A percentile compares a stretch with the other conserved stretches of the same genome.
phyloP scores from a whole-genome alignment of 2,329 filamentous ascomycete species.

The Aspergillus sp. region DNA sequence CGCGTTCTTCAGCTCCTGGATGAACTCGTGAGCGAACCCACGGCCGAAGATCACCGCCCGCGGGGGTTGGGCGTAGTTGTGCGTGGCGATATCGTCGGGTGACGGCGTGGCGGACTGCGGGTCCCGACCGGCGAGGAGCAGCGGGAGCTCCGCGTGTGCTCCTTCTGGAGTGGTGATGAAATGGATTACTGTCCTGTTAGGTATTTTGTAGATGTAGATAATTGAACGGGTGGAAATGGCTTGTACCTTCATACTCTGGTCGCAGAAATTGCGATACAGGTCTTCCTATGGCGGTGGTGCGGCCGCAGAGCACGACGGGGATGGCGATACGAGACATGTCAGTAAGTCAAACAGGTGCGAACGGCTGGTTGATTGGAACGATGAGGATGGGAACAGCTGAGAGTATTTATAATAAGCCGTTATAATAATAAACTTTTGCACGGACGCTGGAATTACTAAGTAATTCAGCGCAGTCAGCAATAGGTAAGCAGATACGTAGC shows the following conservation, averaged over 20 bases:
- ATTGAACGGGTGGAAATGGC: too few species aligned
- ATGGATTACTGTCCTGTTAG: slow-evolving; percentile 20
- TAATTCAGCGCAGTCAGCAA: too few species aligned
- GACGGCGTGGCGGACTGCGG: slow-evolving; percentile 19
- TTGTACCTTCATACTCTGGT: slow-evolving; percentile 7
- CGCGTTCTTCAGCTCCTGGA: slow-evolving; percentile 12
- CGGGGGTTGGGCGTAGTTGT: slow-evolving; percentile 24
- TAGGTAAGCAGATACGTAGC: too few species aligned
- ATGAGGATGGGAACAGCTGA: too few species aligned
- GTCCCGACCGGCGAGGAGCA: slow-evolving; percentile 23
- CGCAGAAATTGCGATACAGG: neutral
- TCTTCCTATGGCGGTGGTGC: neutral
- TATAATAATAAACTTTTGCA: too few species aligned
- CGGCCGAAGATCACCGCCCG: slow-evolving; percentile 31
- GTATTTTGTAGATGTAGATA: neutral
- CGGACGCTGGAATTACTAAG: too few species aligned
- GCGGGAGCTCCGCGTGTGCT: slow-evolving; percentile 22
- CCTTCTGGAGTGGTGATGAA: slow-evolving; percentile 21
- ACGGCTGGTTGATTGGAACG: too few species aligned
- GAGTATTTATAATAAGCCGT: too few species aligned
- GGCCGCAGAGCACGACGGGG: neutral
- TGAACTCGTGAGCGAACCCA: slow-evolving; percentile 17
- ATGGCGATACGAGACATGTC: neutral
- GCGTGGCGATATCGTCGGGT: slow-evolving; percentile 26
- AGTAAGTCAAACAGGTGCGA: too few species aligned